Conservation (phyloP, 2,329 filamentous ascomycete genomes). For the Fusarium setosum region DNA sequence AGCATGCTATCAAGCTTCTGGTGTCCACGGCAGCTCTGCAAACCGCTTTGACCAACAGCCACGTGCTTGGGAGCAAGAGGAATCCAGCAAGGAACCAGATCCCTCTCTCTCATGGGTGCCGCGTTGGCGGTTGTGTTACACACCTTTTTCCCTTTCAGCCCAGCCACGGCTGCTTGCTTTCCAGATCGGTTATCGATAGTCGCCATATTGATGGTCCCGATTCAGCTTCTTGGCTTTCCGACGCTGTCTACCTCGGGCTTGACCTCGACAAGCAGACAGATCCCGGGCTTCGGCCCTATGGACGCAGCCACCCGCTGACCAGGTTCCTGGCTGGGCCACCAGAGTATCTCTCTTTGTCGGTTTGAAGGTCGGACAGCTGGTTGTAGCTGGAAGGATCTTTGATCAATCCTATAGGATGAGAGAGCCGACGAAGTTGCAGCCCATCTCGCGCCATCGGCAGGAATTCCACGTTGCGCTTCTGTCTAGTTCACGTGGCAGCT, state of each 20-base stretch:
- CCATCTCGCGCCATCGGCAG: neutral
- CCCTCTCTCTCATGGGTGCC: no score
- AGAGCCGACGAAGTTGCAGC: constrained; percentile 12
- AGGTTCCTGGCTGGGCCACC: neutral
- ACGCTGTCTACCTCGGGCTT: neutral
- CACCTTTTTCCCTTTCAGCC: neutral
- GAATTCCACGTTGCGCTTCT: neutral
- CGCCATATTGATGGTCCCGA: neutral
- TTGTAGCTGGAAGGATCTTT: neutral
- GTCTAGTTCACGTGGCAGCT: no score
- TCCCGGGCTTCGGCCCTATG: neutral
- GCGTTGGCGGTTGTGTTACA: neutral
- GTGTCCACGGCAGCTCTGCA: neutral
- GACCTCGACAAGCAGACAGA: neutral
- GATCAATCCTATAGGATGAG: neutral
- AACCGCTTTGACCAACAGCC: no score
- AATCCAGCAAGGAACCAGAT: no score
- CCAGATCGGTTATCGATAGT: neutral
- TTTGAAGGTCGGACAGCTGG: neutral
- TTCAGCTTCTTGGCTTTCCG: neutral
- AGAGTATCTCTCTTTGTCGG: neutral
- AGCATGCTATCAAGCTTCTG: neutral
- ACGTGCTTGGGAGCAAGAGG: no score
- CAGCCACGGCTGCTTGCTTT: neutral
- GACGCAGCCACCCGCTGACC: neutral